Evolutionary conservation across 2,329 filamentous ascomycete genomes (phyloP).

Genomic region (Alternaria rosae): DNA sequence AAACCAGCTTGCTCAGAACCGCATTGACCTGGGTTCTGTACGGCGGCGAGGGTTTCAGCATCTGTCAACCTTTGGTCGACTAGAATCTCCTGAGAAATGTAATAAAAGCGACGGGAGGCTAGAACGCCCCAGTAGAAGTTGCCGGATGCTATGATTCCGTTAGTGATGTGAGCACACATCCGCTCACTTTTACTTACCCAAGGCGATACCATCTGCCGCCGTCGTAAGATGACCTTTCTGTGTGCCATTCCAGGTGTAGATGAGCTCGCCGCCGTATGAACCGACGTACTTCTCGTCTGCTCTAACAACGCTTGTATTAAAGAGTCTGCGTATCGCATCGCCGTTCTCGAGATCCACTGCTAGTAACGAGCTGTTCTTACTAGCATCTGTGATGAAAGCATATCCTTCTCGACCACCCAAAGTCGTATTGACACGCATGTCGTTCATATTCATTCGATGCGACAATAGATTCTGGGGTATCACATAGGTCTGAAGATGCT

Average conservation of each 20-base stretch:
- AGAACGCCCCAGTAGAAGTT: slow-evolving; percentile 56
- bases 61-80: slow-evolving; percentile 45
- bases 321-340: slow-evolving; percentile 45
- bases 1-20: slow-evolving; percentile 54
- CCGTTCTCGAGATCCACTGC: slow-evolving; percentile 51
- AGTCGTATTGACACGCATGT: slow-evolving; percentile 55
- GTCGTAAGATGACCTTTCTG: slow-evolving; percentile 38
- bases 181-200: slow-evolving; percentile 21
- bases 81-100: slow-evolving; percentile 46
- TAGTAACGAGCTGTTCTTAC: slow-evolving; percentile 48
- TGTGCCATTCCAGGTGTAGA: slow-evolving; percentile 50
- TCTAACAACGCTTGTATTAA: slow-evolving; percentile 46
- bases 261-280: slow-evolving; percentile 46
- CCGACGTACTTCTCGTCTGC: slow-evolving; percentile 53
- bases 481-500: slow-evolving; percentile 48
- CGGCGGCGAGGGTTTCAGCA: slow-evolving; percentile 45
- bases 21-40: slow-evolving; percentile 51
- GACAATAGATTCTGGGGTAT: slow-evolving; percentile 47
- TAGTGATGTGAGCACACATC: background rate
- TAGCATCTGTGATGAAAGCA: slow-evolving; percentile 54
- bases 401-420: slow-evolving; percentile 48
- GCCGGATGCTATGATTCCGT: slow-evolving; percentile 38
- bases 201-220: slow-evolving; percentile 50
- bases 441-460: slow-evolving; percentile 52
- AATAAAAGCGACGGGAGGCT: slow-evolving; percentile 53